These are phyloP conservation scores for Glycine soja DNA, from an alignment of 306 rosid species.

Conservation along the genomic window DNA sequence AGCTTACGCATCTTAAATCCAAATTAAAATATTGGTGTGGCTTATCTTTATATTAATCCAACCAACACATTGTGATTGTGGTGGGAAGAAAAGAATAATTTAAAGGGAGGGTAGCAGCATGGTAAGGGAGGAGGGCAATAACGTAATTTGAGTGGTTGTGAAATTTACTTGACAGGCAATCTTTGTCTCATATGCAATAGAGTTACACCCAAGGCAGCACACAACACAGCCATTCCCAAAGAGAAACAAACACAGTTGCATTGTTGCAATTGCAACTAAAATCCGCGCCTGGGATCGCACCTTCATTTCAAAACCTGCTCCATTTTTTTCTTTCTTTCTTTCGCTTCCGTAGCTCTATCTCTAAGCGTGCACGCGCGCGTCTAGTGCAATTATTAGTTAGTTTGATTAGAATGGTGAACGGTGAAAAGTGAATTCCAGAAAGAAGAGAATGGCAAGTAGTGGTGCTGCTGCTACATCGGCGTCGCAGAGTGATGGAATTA, in stretches of 20 bases:
- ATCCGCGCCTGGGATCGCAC: background rate
- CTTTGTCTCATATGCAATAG: slow-evolving; percentile 32
- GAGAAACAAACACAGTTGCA: background rate
- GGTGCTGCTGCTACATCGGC: background rate
- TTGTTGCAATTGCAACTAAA: background rate
- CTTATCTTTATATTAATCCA: background rate
- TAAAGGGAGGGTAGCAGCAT: background rate
- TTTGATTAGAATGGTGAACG: slow-evolving; percentile 7
- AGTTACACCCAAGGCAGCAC: slow-evolving; percentile 33
- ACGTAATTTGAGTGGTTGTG: background rate
- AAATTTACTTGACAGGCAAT: slow-evolving; percentile 35
- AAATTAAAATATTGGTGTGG: background rate
- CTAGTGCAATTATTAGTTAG: slow-evolving; percentile 7
- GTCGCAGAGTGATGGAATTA: background rate
- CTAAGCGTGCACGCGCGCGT: no score
- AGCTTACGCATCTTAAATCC: background rate
- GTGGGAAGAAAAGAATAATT: slow-evolving; percentile 27
- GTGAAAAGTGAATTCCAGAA: slow-evolving; percentile 17
- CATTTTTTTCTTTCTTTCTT: background rate
- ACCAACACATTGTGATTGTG: background rate
- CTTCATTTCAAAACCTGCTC: background rate
- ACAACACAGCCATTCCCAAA: background rate
- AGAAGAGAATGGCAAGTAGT: slow-evolving; percentile 28
- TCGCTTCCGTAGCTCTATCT: no score
- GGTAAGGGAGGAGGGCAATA: background rate